These are phyloP conservation scores for Inonotus obliquus DNA, from an alignment of 1,284 basidiomycete genomes.

Conservation along the genomic window DNA sequence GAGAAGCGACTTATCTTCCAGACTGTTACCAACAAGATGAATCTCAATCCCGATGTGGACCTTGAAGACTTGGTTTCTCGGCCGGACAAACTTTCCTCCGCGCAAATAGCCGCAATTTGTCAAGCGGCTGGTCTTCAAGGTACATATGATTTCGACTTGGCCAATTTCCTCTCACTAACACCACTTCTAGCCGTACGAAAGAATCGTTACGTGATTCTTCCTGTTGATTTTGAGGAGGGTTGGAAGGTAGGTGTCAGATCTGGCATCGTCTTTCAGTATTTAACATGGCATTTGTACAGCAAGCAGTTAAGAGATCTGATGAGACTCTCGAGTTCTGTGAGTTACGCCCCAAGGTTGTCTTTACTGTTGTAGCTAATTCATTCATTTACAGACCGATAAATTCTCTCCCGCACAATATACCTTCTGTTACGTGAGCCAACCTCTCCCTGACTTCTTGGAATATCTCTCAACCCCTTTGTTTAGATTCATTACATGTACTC, in stretches of 20 bases:
- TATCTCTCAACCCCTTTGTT: neutral
- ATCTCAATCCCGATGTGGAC: slow-evolving; percentile 96
- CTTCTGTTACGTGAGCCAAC: slow-evolving; percentile 7
- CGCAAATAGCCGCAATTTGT: slow-evolving; percentile 94
- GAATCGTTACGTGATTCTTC: slow-evolving; percentile 96
- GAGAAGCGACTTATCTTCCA: slow-evolving; percentile 99
- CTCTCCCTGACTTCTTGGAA: neutral
- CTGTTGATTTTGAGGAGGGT: slow-evolving; percentile 96
- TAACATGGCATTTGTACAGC: slow-evolving; percentile 43
- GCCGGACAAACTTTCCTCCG: slow-evolving; percentile 93
- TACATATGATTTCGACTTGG: slow-evolving; percentile 27
- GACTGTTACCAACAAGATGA: slow-evolving; percentile 97
- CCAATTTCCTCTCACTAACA: slow-evolving; percentile 7
- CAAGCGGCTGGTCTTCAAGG: slow-evolving; percentile 98
- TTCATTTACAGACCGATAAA: slow-evolving; percentile 7
- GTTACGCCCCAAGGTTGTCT: slow-evolving; percentile 29
- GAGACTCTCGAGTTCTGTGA: slow-evolving; percentile 95
- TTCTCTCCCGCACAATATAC: neutral
- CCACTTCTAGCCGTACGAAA: slow-evolving; percentile 79
- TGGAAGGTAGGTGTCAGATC: slow-evolving; percentile 83
- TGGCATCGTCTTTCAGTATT: slow-evolving; percentile 34
- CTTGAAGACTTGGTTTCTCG: slow-evolving; percentile 98
- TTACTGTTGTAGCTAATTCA: neutral
- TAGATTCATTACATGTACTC: slow-evolving; percentile 15
- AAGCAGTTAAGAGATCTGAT: slow-evolving; percentile 91